These are phyloP conservation scores for Chrysopogon serrulatus DNA, from an alignment of 176 grass and related monocot genomes.

Conservation along the genomic window DNA sequence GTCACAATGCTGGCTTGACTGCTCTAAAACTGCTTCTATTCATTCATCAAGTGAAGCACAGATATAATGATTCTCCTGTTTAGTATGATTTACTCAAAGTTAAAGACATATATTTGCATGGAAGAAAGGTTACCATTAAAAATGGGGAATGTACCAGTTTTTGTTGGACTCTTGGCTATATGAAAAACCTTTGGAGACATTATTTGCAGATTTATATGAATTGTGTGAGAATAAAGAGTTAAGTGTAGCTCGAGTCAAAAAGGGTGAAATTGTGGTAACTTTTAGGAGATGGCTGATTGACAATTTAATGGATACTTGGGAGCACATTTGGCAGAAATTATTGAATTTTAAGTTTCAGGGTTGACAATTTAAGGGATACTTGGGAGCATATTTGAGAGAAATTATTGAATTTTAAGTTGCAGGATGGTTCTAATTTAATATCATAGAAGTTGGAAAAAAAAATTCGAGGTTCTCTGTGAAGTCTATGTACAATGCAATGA, in stretches of 20 bases:
- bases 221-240: background rate
- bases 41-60: background rate
- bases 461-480: no score
- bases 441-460: no score
- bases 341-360: background rate
- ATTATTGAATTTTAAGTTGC: background rate
- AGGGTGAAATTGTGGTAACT: background rate
- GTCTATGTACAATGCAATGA: no score
- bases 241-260: background rate
- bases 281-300: background rate
- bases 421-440: no score
- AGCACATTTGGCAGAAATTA: no score
- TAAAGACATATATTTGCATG: background rate
- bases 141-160: background rate
- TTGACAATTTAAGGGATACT: background rate
- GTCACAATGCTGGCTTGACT: background rate
- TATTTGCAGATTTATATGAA: background rate
- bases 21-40: background rate
- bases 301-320: background rate
- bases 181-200: background rate
- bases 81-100: background rate
- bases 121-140: background rate
- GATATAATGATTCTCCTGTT: background rate
- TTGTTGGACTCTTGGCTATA: background rate
- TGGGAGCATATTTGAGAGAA: no score